Evolutionary conservation across 2,329 filamentous ascomycete genomes (phyloP).

Genomic region (Claviceps maximensis): DNA sequence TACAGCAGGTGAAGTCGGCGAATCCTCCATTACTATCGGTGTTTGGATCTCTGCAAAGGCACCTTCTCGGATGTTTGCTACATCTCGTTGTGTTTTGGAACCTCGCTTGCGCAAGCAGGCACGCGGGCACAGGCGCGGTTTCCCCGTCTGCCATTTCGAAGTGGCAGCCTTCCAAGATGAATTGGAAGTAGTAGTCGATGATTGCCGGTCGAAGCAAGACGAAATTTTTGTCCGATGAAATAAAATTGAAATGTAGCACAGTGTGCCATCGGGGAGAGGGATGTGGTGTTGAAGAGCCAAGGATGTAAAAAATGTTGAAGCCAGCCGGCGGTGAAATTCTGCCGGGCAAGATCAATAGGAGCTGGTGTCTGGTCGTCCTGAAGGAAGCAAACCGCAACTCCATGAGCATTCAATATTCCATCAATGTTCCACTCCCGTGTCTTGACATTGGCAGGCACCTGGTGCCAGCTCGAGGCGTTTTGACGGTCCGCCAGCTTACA

Average conservation of each 20-base stretch:
- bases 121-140: background rate
- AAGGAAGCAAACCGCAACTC: background rate
- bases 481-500: too few species aligned
- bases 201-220: background rate
- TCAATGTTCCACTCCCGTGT: too few species aligned
- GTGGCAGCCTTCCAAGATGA: too few species aligned
- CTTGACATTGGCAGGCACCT: too few species aligned
- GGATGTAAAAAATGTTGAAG: background rate
- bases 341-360: background rate
- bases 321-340: background rate
- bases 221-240: background rate
- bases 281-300: background rate
- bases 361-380: too few species aligned
- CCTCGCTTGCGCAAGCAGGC: background rate
- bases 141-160: background rate
- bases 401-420: too few species aligned
- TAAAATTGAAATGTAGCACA: background rate
- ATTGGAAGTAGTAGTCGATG: background rate
- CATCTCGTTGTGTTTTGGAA: background rate
- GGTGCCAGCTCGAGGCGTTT: too few species aligned
- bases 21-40: background rate
- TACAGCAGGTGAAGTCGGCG: background rate
- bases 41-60: background rate
- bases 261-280: background rate
- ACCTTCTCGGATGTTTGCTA: too few species aligned